Percentiles rank a stretch among this genome's conserved stretches.
Evolutionary conservation across 371 early-diverging fungal species (phyloP).

Genomic region (Smittium culicis): DNA sequence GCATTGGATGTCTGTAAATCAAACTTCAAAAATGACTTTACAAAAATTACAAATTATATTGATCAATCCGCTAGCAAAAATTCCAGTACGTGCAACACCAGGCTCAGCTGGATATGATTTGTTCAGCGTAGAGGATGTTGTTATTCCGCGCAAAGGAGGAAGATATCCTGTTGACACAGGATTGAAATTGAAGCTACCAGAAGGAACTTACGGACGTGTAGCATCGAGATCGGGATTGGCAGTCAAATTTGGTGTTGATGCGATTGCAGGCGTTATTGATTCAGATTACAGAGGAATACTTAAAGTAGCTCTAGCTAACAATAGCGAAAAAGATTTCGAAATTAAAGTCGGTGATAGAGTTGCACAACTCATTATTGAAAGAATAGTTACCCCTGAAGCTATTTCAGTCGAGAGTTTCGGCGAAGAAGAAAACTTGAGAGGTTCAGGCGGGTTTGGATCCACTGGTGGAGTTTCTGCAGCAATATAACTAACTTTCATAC

Average conservation of each 20-base stretch:
- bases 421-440: conserved; percentile 51
- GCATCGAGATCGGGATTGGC: conserved; percentile 90
- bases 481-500: no score
- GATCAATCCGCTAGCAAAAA: conserved; percentile 41
- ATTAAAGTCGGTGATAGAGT: conserved; percentile 85
- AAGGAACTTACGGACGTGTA: conserved; percentile 71
- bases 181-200: conserved; percentile 21
- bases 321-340: conserved; percentile 57
- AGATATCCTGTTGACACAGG: conserved; percentile 27
- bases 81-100: conserved; percentile 67
- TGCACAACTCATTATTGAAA: conserved; percentile 91
- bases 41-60: background rate
- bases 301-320: conserved; percentile 83
- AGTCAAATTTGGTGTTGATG: conserved; percentile 80
- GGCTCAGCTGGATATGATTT: conserved; percentile 93
- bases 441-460: conserved; percentile 86
- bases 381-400: conserved; percentile 65
- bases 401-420: conserved; percentile 51
- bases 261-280: conserved; percentile 95
- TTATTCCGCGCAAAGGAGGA: conserved; percentile 16
- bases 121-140: conserved; percentile 45
- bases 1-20: no score
- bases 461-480: conserved; percentile 45
- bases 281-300: conserved; percentile 81
- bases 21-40: background rate